Conservation (phyloP, 768 basidiomycete genomes). For the Mycena kentingensis region DNA sequence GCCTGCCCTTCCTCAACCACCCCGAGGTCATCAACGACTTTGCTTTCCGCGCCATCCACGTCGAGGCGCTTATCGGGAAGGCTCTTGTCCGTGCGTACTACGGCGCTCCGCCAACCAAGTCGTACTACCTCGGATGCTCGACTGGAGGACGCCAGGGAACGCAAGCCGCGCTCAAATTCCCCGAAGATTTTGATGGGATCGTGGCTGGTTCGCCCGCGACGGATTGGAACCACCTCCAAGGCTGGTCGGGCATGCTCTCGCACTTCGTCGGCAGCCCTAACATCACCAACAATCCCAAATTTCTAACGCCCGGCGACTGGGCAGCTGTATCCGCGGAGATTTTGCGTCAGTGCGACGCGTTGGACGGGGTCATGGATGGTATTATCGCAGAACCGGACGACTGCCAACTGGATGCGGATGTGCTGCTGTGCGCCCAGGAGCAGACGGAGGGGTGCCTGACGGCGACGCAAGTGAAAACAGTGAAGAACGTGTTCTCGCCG, state of each 20-base stretch:
- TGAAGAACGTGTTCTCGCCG: slow-evolving; percentile 18
- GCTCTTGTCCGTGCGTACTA: slow-evolving; percentile 23
- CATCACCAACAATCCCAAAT: slow-evolving; percentile 4
- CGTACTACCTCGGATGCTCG: slow-evolving; percentile 22
- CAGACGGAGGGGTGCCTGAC: slow-evolving; percentile 18
- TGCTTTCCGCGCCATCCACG: slow-evolving; percentile 24
- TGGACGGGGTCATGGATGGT: slow-evolving; percentile 25
- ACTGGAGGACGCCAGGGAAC: background rate
- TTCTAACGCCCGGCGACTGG: slow-evolving; percentile 21
- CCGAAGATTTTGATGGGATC: slow-evolving; percentile 25
- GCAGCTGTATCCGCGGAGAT: slow-evolving; percentile 20
- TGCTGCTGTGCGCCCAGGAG: slow-evolving; percentile 15
- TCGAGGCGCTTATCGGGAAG: slow-evolving; percentile 23
- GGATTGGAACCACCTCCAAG: background rate
- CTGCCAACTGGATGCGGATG: slow-evolving; percentile 24
- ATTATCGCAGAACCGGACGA: slow-evolving; percentile 25
- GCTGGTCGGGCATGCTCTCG: background rate
- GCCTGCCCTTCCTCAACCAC: slow-evolving; percentile 15
- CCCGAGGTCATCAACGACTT: slow-evolving; percentile 26
- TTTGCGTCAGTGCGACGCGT: slow-evolving; percentile 3
- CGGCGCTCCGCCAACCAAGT: slow-evolving; percentile 15
- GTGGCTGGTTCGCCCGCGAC: slow-evolving; percentile 27
- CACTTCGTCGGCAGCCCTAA: slow-evolving; percentile 1
- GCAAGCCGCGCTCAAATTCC: background rate
- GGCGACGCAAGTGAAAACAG: slow-evolving; percentile 18